phyloP scores from a whole-genome alignment of 2,329 filamentous ascomycete genomes.

The Trichocomaceae sp. region DNA sequence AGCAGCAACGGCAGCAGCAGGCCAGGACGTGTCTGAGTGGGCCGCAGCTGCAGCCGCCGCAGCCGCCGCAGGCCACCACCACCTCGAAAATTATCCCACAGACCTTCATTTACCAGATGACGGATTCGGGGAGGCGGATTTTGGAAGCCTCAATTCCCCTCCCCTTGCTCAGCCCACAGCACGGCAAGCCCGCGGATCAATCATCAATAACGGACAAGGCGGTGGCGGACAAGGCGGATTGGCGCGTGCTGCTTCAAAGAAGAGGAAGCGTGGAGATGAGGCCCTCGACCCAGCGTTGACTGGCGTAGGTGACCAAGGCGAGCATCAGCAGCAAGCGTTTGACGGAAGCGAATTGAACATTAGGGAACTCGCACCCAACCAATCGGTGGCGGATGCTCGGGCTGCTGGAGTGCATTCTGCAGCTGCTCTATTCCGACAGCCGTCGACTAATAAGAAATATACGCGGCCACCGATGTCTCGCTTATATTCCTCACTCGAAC shows the following conservation, averaged over 20 bases:
- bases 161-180: constrained; percentile 9
- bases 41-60: constrained; percentile 42
- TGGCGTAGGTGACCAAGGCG: constrained; percentile 12
- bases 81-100: constrained; percentile 34
- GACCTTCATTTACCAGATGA: constrained; percentile 38
- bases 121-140: constrained; percentile 31
- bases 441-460: constrained; percentile 48
- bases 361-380: constrained; percentile 30
- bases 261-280: constrained; percentile 37
- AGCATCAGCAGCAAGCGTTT: constrained; percentile 20
- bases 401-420: constrained; percentile 49
- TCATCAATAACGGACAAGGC: constrained; percentile 23
- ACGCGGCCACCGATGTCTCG: constrained; percentile 54
- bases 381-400: constrained; percentile 38
- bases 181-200: constrained; percentile 23
- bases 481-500: constrained; percentile 50
- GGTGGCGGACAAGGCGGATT: constrained; percentile 26
- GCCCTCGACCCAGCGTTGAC: constrained; percentile 32
- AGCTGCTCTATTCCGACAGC: constrained; percentile 47
- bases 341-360: constrained; percentile 30
- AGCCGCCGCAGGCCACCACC: constrained; percentile 36
- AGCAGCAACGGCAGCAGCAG: constrained; percentile 41
- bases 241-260: constrained; percentile 32
- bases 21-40: constrained; percentile 35
- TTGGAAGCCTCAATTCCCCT: constrained; percentile 23